Evolutionary conservation across 2,329 filamentous ascomycete species (phyloP), one percentile per base, ranked within the genome.

Genomic region (Neospermospora avenae): DNA sequence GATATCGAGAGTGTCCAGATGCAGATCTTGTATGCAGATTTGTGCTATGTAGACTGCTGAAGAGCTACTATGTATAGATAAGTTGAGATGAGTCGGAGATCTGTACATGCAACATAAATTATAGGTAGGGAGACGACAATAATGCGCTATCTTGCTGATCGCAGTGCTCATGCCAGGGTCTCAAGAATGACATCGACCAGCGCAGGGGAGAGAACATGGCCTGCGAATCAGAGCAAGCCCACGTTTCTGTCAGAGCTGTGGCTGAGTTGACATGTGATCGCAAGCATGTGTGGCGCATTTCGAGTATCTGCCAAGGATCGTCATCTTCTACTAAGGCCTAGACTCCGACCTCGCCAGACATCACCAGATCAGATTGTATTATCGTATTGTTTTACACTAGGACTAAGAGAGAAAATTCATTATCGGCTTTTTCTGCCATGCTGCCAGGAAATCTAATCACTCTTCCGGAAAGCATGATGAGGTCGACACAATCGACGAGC

Each of bases 241-340:
- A 31, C 24, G 14, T 28, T 31, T n/a, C 25, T 48, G 14, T 31
- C 44, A 48, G 28, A 5, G 4, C 22, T 39, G 49, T 53, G 49
- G 49, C 49, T 53, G 18, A 41, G 49, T 34, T 53, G 49, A n/a
- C 45, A 49, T 49, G 45, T 49, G 45, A 49, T 49, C 16, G 25
- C 18, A 31, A 2, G 18, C 10, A 22, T 20, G 45, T 49, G 45
- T 49, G 45, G 45, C 45, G 45, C n/a, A 18, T 31, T 10, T 16
- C 39, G 7, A n/a, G 16, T 18, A 34, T 34, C 28, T 49, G 45
- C 24, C 45, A 49, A 49, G 45, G n/a, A 34, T 49, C 45, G 25
- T 31, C 45, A 49, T 31, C 14, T 49, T 25, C 45, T 34, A 34
- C 18, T n/a, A n/a, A n/a, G n/a, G n/a, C n/a, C n/a, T n/a, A n/a